Evolutionary conservation across 106 monocot genomes (phyloP).

Genomic region (Agapanthus africanus): DNA sequence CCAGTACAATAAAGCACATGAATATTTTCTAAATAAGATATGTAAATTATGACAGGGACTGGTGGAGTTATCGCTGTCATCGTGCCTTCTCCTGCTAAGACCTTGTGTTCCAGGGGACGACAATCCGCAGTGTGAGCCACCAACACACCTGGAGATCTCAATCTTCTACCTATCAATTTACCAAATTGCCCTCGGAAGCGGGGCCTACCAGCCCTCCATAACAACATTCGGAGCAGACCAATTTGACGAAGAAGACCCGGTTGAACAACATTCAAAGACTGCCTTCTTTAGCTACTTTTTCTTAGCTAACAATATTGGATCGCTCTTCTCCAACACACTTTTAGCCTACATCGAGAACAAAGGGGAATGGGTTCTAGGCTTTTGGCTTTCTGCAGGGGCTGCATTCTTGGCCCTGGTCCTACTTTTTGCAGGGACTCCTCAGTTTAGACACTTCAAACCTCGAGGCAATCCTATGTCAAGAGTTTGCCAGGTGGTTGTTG

Average conservation of each 20-base stretch:
- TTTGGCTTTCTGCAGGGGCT: slow-evolving; percentile 32
- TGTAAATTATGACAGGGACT: slow-evolving; percentile 31
- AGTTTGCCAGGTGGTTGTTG: slow-evolving; percentile 40
- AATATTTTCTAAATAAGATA: background rate
- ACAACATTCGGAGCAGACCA: slow-evolving; percentile 65
- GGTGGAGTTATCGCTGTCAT: slow-evolving; percentile 32
- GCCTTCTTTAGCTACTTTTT: slow-evolving; percentile 66
- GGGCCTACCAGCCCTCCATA: slow-evolving; percentile 40
- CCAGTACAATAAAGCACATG: background rate
- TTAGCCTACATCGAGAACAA: slow-evolving; percentile 43
- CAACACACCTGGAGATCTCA: slow-evolving; percentile 11
- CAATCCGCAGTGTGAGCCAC: slow-evolving; percentile 17
- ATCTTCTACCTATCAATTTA: slow-evolving; percentile 56
- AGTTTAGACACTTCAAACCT: slow-evolving; percentile 45
- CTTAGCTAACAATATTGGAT: slow-evolving; percentile 53
- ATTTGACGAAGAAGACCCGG: slow-evolving; percentile 41
- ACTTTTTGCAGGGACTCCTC: slow-evolving; percentile 28
- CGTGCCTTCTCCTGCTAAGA: slow-evolving; percentile 26
- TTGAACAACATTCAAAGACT: slow-evolving; percentile 39
- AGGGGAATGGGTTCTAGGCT: slow-evolving; percentile 41
- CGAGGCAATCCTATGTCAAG: slow-evolving; percentile 46
- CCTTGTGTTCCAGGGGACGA: slow-evolving; percentile 11
- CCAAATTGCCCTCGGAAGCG: slow-evolving; percentile 57
- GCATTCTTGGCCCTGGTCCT: slow-evolving; percentile 26
- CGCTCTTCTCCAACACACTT: slow-evolving; percentile 46